Percentiles rank a stretch among this genome's conserved stretches.
Evolutionary conservation across 768 basidiomycete species (phyloP).

Genomic region (Phylloporus sp.): DNA sequence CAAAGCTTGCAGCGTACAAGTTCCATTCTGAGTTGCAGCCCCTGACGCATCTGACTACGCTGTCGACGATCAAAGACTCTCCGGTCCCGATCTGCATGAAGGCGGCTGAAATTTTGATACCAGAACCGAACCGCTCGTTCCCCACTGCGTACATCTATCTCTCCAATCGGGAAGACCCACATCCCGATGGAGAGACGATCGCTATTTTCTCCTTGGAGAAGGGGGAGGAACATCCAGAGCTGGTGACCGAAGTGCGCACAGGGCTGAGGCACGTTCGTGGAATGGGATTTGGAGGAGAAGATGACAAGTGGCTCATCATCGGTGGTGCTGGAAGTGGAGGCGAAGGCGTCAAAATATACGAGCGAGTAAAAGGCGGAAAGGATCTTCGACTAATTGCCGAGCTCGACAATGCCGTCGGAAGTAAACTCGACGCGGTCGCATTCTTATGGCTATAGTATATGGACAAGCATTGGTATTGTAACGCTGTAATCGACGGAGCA

Average conservation of each 20-base stretch:
- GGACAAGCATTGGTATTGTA: neutral
- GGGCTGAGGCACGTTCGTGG: slow-evolving; percentile 68
- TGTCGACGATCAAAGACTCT: slow-evolving; percentile 45
- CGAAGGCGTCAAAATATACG: slow-evolving; percentile 67
- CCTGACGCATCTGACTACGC: slow-evolving; percentile 36
- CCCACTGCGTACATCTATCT: slow-evolving; percentile 59
- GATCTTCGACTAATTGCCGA: slow-evolving; percentile 49
- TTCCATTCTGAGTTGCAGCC: slow-evolving; percentile 40
- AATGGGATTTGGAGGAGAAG: slow-evolving; percentile 59
- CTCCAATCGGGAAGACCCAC: slow-evolving; percentile 72
- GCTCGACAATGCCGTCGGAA: slow-evolving; percentile 33
- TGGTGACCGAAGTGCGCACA: slow-evolving; percentile 59
- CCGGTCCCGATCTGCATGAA: slow-evolving; percentile 47
- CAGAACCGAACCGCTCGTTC: slow-evolving; percentile 46
- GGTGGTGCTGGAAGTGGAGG: slow-evolving; percentile 52
- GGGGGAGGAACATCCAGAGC: slow-evolving; percentile 38
- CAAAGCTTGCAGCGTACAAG: slow-evolving; percentile 50
- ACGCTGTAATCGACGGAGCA: neutral
- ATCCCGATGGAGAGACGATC: slow-evolving; percentile 65
- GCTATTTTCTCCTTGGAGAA: slow-evolving; percentile 58
- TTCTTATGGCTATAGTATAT: slow-evolving; percentile 34
- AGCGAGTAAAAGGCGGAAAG: slow-evolving; percentile 56
- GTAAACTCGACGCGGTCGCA: slow-evolving; percentile 31
- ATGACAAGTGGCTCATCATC: slow-evolving; percentile 56
- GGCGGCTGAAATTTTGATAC: slow-evolving; percentile 67